Evolutionary conservation across 1,284 basidiomycete genomes (phyloP).

Genomic region (Microbotryomycetes sp.): DNA sequence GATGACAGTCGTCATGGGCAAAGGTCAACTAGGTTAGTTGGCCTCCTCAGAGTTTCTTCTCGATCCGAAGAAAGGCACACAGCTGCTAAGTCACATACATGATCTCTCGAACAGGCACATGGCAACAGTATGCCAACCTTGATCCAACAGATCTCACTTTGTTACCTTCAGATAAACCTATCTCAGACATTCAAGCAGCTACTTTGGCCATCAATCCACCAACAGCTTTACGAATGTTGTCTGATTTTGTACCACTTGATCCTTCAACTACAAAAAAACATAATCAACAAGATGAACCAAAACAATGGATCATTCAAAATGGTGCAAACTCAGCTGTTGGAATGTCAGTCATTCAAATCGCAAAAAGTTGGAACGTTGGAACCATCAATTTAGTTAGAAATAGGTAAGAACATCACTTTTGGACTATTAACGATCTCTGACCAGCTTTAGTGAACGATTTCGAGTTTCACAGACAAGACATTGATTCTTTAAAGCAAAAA

Average conservation of each 20-base stretch:
- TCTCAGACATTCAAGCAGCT: conserved; percentile 54
- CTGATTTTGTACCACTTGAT: conserved; percentile 57
- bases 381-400: conserved; percentile 72
- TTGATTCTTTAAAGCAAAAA: conserved; percentile 51
- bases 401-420: conserved; percentile 48
- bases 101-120: conserved; percentile 54
- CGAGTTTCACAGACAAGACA: conserved; percentile 48
- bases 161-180: conserved; percentile 47
- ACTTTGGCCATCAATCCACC: conserved; percentile 75
- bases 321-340: conserved; percentile 69
- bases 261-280: conserved; percentile 48
- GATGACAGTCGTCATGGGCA: conserved; percentile 56
- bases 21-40: conserved; percentile 48
- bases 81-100: too few species aligned
- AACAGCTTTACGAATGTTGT: conserved; percentile 73
- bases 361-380: conserved; percentile 49
- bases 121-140: conserved; percentile 60
- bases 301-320: conserved; percentile 66
- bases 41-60: neutral
- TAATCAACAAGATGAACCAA: conserved; percentile 1
- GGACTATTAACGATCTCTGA: too few species aligned
- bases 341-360: conserved; percentile 36
- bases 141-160: conserved; percentile 54
- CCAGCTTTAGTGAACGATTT: too few species aligned
- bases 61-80: too few species aligned